Percentiles rank a stretch among this genome's conserved stretches.
Conservation (phyloP, 2,329 filamentous ascomycete genomes). For the Mariannaea elegans region DNA sequence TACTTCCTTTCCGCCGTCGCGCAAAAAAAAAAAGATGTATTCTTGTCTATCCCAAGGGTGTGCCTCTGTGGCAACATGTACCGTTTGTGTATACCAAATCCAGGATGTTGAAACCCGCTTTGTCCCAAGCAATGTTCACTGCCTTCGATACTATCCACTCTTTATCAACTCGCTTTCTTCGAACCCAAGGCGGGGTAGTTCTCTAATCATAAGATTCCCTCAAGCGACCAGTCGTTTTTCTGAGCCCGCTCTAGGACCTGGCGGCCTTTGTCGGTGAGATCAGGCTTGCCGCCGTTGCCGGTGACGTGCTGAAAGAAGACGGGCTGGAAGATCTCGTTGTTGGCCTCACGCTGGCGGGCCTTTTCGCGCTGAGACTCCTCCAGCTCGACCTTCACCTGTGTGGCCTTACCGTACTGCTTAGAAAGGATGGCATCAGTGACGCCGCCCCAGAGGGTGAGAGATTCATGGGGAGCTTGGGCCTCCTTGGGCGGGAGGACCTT, state of each 20-base stretch:
- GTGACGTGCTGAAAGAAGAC: slow-evolving; percentile 79
- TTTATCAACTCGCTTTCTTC: background rate
- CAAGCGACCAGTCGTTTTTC: slow-evolving; percentile 61
- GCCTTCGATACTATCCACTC: background rate
- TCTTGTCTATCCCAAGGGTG: slow-evolving; percentile 38
- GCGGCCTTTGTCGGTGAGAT: slow-evolving; percentile 63
- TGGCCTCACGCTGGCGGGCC: slow-evolving; percentile 79
- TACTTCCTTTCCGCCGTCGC: slow-evolving; percentile 4
- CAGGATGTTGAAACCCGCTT: slow-evolving; percentile 21
- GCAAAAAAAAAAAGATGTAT: slow-evolving; percentile 6
- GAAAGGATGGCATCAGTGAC: slow-evolving; percentile 86
- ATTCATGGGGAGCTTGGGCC: slow-evolving; percentile 88
- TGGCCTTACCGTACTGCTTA: slow-evolving; percentile 87
- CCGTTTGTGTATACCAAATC: slow-evolving; percentile 31
- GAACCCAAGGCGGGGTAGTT: background rate
- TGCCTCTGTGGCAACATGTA: slow-evolving; percentile 37
- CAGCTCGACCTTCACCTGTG: slow-evolving; percentile 86
- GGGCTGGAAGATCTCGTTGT: slow-evolving; percentile 79
- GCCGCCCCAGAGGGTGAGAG: slow-evolving; percentile 83
- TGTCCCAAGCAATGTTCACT: slow-evolving; percentile 1
- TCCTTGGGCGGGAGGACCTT: slow-evolving; percentile 83
- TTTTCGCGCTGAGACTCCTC: slow-evolving; percentile 90
- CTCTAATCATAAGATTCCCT: slow-evolving; percentile 50
- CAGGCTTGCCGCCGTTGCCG: slow-evolving; percentile 64
- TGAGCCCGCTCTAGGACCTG: slow-evolving; percentile 62